Conservation (phyloP, 2,329 filamentous ascomycete species). For the Cephalotrichum gorgonifer region DNA sequence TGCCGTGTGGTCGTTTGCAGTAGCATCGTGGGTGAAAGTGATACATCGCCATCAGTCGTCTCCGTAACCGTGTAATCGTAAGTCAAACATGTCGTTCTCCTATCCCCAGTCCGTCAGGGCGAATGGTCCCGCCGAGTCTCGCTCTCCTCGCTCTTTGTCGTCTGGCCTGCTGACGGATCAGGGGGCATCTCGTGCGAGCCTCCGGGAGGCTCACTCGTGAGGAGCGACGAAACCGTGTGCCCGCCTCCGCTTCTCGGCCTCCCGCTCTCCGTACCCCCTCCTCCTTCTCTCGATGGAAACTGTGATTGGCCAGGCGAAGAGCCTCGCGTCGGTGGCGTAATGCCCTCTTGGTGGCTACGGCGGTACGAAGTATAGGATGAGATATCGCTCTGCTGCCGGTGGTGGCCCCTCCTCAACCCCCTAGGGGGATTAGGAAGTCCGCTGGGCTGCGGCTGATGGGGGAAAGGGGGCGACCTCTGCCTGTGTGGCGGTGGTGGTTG, state of each 20-base stretch:
- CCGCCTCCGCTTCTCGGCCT: slow-evolving; percentile 10
- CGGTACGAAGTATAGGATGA: slow-evolving; percentile 35
- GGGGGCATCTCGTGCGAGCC: background rate
- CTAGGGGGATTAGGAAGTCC: slow-evolving; percentile 32
- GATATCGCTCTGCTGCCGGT: slow-evolving; percentile 54
- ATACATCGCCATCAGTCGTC: background rate
- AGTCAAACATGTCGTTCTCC: background rate
- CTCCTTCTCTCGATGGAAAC: background rate
- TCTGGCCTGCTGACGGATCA: slow-evolving; percentile 8
- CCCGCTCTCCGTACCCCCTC: background rate
- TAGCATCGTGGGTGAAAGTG: background rate
- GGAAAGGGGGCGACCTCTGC: slow-evolving; percentile 4
- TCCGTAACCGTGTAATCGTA: background rate
- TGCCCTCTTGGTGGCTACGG: slow-evolving; percentile 24
- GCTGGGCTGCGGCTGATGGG: background rate
- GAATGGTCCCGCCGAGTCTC: slow-evolving; percentile 3
- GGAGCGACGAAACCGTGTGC: slow-evolving; percentile 32
- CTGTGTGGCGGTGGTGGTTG: slow-evolving; percentile 25
- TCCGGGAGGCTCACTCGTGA: slow-evolving; percentile 27
- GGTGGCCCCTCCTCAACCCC: slow-evolving; percentile 47
- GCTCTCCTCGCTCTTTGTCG: slow-evolving; percentile 7
- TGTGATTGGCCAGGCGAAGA: slow-evolving; percentile 2
- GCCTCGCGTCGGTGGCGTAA: slow-evolving; percentile 15
- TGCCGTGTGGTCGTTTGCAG: background rate
- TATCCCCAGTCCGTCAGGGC: background rate